phyloP scores from a whole-genome alignment of 2,329 filamentous ascomycete genomes.

The Aureobasidium lini region DNA sequence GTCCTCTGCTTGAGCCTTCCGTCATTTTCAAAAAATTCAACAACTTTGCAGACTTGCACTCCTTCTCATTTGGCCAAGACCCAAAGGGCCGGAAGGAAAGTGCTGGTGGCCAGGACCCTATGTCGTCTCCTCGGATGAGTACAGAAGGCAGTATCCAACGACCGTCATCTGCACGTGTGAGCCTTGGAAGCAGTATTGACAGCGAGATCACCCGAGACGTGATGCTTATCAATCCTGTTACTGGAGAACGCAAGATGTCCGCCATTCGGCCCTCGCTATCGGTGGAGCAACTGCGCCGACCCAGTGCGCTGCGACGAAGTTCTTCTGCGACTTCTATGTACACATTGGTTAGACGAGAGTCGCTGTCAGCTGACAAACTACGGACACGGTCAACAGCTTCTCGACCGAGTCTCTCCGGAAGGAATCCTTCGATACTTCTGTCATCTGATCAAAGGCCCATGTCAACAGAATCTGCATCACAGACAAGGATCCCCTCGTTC shows the following conservation, averaged over 20 bases:
- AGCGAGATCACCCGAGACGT: neutral
- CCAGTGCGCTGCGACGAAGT: neutral
- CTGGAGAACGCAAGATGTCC: slow-evolving; percentile 11
- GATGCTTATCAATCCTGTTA: slow-evolving; percentile 12
- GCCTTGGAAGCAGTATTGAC: neutral
- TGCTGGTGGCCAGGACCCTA: neutral
- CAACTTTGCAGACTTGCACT: neutral
- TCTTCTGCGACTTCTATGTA: neutral
- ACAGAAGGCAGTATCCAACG: neutral
- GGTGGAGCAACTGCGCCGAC: neutral
- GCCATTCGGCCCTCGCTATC: neutral
- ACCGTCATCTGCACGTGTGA: neutral
- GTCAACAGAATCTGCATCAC: neutral
- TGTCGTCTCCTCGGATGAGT: neutral
- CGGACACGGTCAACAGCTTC: neutral
- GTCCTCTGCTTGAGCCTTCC: neutral
- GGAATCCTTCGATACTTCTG: neutral
- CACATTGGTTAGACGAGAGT: slow-evolving; percentile 11
- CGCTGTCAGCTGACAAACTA: neutral
- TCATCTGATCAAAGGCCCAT: neutral
- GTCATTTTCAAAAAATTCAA: neutral
- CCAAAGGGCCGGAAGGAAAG: neutral
- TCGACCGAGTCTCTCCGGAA: neutral
- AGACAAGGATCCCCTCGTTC: neutral
- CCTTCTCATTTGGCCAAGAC: neutral